These are phyloP conservation scores for Ceratocystis ficicola DNA, from an alignment of 2,329 filamentous ascomycete species.

Conservation along the genomic window DNA sequence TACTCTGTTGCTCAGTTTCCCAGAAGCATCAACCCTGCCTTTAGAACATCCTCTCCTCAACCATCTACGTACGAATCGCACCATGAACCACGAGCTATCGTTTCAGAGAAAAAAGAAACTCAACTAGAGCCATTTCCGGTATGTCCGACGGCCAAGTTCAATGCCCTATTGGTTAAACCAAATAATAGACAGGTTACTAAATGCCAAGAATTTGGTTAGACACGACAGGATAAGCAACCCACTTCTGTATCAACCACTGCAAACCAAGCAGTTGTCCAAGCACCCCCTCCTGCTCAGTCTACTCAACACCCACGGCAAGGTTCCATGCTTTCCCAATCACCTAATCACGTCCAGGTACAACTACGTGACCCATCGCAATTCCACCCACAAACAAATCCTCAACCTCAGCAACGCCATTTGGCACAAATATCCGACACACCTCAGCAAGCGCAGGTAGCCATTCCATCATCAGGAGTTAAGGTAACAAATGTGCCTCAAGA, in stretches of 20 bases:
- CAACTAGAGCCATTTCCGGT: slow-evolving; percentile 8
- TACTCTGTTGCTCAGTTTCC: slow-evolving; percentile 96
- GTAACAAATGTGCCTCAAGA: slow-evolving; percentile 59
- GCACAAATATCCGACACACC: background rate
- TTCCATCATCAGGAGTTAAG: slow-evolving; percentile 16
- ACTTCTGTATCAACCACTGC: background rate
- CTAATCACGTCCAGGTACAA: slow-evolving; percentile 7
- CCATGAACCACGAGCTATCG: slow-evolving; percentile 65
- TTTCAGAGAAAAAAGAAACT: slow-evolving; percentile 38
- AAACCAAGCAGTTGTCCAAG: slow-evolving; percentile 3
- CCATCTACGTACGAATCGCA: slow-evolving; percentile 88
- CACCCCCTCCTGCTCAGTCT: background rate
- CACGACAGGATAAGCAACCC: slow-evolving; percentile 11
- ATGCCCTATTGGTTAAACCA: background rate
- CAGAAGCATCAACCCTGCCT: slow-evolving; percentile 86
- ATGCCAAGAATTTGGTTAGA: background rate
- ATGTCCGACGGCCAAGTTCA: background rate
- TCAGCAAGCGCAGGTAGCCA: slow-evolving; percentile 23
- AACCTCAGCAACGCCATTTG: slow-evolving; percentile 8
- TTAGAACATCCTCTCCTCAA: slow-evolving; percentile 89
- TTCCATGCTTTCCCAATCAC: background rate
- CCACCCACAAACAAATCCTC: slow-evolving; percentile 10
- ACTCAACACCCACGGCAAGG: slow-evolving; percentile 13
- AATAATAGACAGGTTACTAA: background rate
- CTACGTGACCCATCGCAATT: slow-evolving; percentile 5